These are phyloP conservation scores for Leccinum subspadiceum DNA, from an alignment of 1,284 basidiomycete species.

Conservation along the genomic window DNA sequence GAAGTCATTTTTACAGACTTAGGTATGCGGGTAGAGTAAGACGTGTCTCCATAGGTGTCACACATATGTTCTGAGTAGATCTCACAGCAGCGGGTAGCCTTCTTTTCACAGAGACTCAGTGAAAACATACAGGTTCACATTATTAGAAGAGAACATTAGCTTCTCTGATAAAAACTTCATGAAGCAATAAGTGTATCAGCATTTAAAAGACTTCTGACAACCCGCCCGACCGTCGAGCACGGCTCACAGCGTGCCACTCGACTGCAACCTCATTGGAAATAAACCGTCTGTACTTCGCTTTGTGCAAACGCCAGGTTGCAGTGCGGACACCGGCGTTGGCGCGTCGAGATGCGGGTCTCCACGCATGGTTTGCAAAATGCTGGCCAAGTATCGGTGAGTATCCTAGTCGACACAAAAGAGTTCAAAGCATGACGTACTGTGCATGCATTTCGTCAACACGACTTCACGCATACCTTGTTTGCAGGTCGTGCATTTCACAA, in stretches of 20 bases:
- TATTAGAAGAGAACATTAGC: slow-evolving; percentile 17
- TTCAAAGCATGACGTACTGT: slow-evolving; percentile 57
- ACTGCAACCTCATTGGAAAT: slow-evolving; percentile 61
- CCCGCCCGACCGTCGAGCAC: background rate
- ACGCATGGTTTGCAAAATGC: slow-evolving; percentile 91
- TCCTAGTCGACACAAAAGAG: background rate
- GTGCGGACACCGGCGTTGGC: slow-evolving; percentile 95
- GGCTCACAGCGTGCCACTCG: background rate
- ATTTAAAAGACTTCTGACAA: background rate
- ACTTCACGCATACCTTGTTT: slow-evolving; percentile 81
- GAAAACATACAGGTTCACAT: background rate
- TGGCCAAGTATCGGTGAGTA: slow-evolving; percentile 28
- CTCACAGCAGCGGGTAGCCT: background rate
- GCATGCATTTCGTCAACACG: slow-evolving; percentile 92
- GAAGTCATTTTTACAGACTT: too few relatives aligned
- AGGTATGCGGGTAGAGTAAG: too few relatives aligned
- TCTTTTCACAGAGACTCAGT: background rate
- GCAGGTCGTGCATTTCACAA: slow-evolving; percentile 93
- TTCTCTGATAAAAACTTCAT: slow-evolving; percentile 1
- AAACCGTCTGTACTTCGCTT: slow-evolving; percentile 85
- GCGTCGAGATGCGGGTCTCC: slow-evolving; percentile 83
- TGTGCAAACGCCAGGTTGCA: slow-evolving; percentile 85
- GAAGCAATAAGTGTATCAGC: background rate
- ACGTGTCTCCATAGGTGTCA: background rate
- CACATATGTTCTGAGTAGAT: background rate